Conservation (phyloP, 805 yeast genomes). For the Saturnispora mendoncae region DNA sequence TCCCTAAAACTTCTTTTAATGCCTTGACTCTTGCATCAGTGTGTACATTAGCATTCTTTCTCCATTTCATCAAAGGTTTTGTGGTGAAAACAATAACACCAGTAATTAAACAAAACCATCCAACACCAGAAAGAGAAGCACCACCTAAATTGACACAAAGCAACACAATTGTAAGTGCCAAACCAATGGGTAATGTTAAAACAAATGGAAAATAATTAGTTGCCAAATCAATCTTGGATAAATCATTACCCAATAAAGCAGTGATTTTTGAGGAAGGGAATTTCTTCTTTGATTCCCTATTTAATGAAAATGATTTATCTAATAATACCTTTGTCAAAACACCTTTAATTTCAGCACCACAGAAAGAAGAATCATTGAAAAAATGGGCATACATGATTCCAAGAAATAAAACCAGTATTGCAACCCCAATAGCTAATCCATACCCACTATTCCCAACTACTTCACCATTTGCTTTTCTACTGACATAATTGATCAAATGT, state of each 20-base stretch:
- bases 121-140: slow-evolving; percentile 63
- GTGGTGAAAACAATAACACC: slow-evolving; percentile 38
- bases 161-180: slow-evolving; percentile 54
- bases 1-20: slow-evolving; percentile 69
- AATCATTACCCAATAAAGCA: slow-evolving; percentile 71
- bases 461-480: slow-evolving; percentile 36
- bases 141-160: slow-evolving; percentile 64
- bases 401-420: slow-evolving; percentile 41
- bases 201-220: slow-evolving; percentile 59
- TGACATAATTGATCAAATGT: slow-evolving; percentile 57
- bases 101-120: slow-evolving; percentile 44
- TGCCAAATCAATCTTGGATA: slow-evolving; percentile 72
- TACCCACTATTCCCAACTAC: slow-evolving; percentile 48
- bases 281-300: slow-evolving; percentile 46
- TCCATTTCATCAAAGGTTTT: slow-evolving; percentile 41
- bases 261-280: slow-evolving; percentile 67
- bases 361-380: slow-evolving; percentile 49
- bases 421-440: slow-evolving; percentile 68
- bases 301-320: slow-evolving; percentile 56
- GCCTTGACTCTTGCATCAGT: slow-evolving; percentile 73
- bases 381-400: slow-evolving; percentile 51
- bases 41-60: slow-evolving; percentile 48
- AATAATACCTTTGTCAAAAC: slow-evolving; percentile 62
- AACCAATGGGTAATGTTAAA: slow-evolving; percentile 53
- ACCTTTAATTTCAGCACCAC: slow-evolving; percentile 67